Conservation (phyloP, 2,329 filamentous ascomycete species). For the Colletotrichum lindemuthianum region DNA sequence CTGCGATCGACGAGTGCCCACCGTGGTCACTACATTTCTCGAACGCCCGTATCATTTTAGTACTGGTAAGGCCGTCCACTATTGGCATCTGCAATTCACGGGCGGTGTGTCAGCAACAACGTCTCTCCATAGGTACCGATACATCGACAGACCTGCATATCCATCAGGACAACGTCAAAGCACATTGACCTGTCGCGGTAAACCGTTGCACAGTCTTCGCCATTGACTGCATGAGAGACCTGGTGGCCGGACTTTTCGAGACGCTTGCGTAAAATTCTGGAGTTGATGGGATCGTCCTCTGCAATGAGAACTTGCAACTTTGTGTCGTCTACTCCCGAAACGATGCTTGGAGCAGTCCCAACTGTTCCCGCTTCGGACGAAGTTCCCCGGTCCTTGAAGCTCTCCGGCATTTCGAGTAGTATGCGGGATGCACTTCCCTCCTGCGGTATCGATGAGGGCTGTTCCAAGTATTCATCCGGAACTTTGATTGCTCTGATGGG, state of each 20-base stretch:
- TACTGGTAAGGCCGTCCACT: conserved; percentile 83
- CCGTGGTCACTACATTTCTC: conserved; percentile 64
- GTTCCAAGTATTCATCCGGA: conserved; percentile 56
- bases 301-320: conserved; percentile 78
- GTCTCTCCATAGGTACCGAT: conserved; percentile 8
- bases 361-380: conserved; percentile 14
- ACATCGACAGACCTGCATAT: conserved; percentile 78
- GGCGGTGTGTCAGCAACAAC: not conserved
- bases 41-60: conserved; percentile 82
- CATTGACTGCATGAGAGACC: conserved; percentile 80
- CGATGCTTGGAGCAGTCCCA: conserved; percentile 22
- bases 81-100: conserved; percentile 79
- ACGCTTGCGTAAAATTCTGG: conserved; percentile 81
- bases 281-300: conserved; percentile 90
- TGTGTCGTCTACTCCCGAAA: conserved; percentile 37
- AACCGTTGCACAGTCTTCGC: conserved; percentile 81
- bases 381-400: conserved; percentile 18
- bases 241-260: conserved; percentile 80
- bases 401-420: conserved; percentile 50
- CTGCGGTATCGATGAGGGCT: conserved; percentile 43
- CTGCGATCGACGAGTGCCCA: conserved; percentile 67
- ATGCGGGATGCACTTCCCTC: conserved; percentile 46
- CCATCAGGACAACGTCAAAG: conserved; percentile 89
- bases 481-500: conserved; percentile 59
- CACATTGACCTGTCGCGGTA: conserved; percentile 70